Evolutionary conservation across 768 basidiomycete species (phyloP).

Genomic region (Mycena vitilis): DNA sequence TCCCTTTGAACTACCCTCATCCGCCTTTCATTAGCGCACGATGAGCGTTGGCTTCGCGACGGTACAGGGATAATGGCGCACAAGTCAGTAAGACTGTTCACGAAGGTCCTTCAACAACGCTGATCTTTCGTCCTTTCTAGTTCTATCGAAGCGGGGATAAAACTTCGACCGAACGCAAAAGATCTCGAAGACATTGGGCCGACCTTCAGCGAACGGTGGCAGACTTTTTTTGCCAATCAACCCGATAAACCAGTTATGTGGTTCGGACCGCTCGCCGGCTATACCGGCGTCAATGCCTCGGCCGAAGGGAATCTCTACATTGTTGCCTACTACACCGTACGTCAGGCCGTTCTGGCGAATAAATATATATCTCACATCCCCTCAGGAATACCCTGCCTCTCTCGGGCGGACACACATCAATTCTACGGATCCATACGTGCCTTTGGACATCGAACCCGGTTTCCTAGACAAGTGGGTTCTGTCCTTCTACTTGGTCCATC

Average conservation of each 20-base stretch:
- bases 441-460: constrained; percentile 46
- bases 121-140: constrained; percentile 44
- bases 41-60: constrained; percentile 44
- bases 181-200: constrained; percentile 65
- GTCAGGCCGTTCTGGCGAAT: constrained; percentile 5
- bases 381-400: constrained; percentile 51
- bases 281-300: constrained; percentile 17
- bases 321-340: constrained; percentile 48
- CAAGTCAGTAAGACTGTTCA: constrained; percentile 54
- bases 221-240: constrained; percentile 57
- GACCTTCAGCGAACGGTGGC: constrained; percentile 62
- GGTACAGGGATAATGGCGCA: constrained; percentile 64
- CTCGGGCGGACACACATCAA: constrained; percentile 53
- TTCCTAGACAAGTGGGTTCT: constrained; percentile 49
- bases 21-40: constrained; percentile 31
- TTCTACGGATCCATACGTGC: constrained; percentile 45
- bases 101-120: constrained; percentile 22
- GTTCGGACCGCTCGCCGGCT: constrained; percentile 57
- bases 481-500: not conserved
- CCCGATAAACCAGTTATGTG: constrained; percentile 63
- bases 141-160: constrained; percentile 66
- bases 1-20: not conserved
- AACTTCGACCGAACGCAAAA: constrained; percentile 61
- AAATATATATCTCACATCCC: not conserved
- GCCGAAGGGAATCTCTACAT: constrained; percentile 41